Percentiles rank a stretch among this genome's conserved stretches.
Evolutionary conservation across 2,329 filamentous ascomycete species (phyloP).

Genomic region (Fusarium irregulare): DNA sequence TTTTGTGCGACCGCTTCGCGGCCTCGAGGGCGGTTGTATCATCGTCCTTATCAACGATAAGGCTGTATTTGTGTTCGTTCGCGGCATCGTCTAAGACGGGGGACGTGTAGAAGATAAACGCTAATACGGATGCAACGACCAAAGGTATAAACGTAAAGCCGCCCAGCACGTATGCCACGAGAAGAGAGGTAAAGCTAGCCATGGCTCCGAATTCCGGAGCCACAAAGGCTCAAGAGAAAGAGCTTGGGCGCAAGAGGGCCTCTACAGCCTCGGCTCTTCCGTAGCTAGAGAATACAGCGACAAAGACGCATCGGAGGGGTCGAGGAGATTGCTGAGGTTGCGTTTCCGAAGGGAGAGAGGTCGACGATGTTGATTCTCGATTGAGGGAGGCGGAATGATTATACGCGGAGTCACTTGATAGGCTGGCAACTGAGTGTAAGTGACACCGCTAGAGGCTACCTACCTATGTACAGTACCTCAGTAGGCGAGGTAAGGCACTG

Average conservation of each 20-base stretch:
- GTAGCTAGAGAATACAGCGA: slow-evolving; percentile 25
- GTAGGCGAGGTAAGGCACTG: not conserved
- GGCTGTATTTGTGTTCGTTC: slow-evolving; percentile 43
- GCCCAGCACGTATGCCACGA: slow-evolving; percentile 84
- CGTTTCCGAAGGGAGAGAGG: slow-evolving; percentile 17
- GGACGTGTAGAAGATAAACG: slow-evolving; percentile 76
- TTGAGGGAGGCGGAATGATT: slow-evolving; percentile 35
- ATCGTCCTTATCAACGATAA: slow-evolving; percentile 70
- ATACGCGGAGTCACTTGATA: slow-evolving; percentile 41
- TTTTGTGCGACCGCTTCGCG: slow-evolving; percentile 67
- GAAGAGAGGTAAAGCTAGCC: slow-evolving; percentile 66
- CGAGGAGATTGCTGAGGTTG: not conserved
- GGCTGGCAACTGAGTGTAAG: slow-evolving; percentile 35
- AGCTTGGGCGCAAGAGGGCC: slow-evolving; percentile 35
- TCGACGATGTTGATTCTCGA: slow-evolving; percentile 25
- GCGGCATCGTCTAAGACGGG: slow-evolving; percentile 62
- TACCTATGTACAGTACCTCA: not conserved
- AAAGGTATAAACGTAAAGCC: slow-evolving; percentile 89
- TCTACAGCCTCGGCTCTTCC: slow-evolving; percentile 33
- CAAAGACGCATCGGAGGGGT: slow-evolving; percentile 34
- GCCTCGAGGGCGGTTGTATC: slow-evolving; percentile 73
- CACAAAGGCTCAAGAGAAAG: slow-evolving; percentile 31
- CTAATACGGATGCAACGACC: slow-evolving; percentile 68
- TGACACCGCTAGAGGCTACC: slow-evolving; percentile 35
- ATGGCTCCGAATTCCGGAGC: slow-evolving; percentile 52